phyloP scores from a whole-genome alignment of 2,329 filamentous ascomycete species.

The Penicillium palitans region DNA sequence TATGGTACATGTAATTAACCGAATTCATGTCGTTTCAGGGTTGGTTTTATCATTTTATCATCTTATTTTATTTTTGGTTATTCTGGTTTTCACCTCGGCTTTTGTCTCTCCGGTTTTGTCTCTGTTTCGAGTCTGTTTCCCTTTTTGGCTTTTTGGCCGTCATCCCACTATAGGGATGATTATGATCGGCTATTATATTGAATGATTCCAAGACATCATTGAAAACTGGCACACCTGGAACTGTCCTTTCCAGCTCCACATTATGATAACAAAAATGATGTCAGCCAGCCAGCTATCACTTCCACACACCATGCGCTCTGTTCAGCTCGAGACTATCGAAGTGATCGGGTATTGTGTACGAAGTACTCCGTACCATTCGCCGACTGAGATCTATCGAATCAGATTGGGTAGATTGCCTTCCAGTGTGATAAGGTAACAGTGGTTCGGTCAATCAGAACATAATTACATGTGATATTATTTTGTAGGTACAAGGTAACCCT shows the following conservation, averaged over 20 bases:
- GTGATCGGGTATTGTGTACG: not conserved
- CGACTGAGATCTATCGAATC: constrained; percentile 3
- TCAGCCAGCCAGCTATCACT: not conserved
- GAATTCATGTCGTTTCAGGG: not conserved
- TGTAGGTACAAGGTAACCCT: not conserved
- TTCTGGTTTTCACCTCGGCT: not conserved
- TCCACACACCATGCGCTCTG: not conserved
- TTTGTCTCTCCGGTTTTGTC: too few relatives aligned
- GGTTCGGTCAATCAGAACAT: not conserved
- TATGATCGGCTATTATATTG: not conserved
- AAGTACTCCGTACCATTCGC: not conserved
- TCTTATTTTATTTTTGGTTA: not conserved
- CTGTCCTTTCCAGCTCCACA: not conserved
- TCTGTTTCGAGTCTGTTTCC: not conserved
- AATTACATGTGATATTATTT: not conserved
- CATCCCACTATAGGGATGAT: not conserved
- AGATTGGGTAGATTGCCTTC: not conserved
- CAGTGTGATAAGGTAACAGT: not conserved
- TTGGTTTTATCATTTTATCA: not conserved
- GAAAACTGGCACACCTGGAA: not conserved
- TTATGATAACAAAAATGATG: not conserved
- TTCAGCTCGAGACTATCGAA: not conserved
- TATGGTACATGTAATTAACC: not conserved
- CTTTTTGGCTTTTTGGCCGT: not conserved
- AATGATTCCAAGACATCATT: not conserved